Evolutionary conservation across 2,329 filamentous ascomycete genomes (phyloP).

Genomic region (Fusarium redolens): DNA sequence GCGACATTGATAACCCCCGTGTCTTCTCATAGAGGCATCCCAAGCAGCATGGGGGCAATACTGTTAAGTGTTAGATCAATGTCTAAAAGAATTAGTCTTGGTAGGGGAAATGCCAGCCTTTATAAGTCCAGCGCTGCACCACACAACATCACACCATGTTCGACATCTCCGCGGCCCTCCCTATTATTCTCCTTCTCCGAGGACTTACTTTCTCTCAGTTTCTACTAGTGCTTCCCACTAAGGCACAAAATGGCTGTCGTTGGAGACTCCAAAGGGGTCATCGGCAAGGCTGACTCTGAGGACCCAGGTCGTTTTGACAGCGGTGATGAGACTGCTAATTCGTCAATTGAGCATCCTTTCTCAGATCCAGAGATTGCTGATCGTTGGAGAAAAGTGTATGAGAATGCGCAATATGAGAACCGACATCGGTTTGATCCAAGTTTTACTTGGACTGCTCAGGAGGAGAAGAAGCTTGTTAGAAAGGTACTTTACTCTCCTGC

Average conservation of each 20-base stretch:
- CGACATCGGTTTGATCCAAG: constrained; percentile 66
- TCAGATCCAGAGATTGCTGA: constrained; percentile 62
- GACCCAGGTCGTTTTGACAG: constrained; percentile 35
- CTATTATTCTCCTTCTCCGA: constrained; percentile 14
- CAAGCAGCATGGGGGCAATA: neutral
- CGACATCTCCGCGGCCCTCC: constrained; percentile 33
- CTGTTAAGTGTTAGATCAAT: neutral
- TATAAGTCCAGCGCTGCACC: constrained; percentile 41
- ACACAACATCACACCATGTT: neutral
- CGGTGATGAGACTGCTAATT: constrained; percentile 36
- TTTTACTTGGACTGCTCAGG: constrained; percentile 58
- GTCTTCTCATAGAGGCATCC: neutral
- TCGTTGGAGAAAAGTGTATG: constrained; percentile 65
- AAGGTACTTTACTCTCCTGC: constrained; percentile 49
- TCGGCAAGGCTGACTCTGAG: constrained; percentile 20
- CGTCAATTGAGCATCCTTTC: constrained; percentile 56
- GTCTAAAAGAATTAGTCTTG: neutral
- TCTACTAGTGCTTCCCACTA: neutral
- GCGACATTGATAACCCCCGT: constrained; percentile 38
- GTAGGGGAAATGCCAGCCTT: constrained; percentile 1
- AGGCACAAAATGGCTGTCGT: constrained; percentile 26
- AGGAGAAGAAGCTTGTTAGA: constrained; percentile 59
- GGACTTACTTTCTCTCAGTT: neutral
- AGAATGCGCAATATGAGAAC: constrained; percentile 69
- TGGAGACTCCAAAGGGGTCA: constrained; percentile 15